phyloP scores from a whole-genome alignment of 805 yeast species.

The Lipomyces lipofer region DNA sequence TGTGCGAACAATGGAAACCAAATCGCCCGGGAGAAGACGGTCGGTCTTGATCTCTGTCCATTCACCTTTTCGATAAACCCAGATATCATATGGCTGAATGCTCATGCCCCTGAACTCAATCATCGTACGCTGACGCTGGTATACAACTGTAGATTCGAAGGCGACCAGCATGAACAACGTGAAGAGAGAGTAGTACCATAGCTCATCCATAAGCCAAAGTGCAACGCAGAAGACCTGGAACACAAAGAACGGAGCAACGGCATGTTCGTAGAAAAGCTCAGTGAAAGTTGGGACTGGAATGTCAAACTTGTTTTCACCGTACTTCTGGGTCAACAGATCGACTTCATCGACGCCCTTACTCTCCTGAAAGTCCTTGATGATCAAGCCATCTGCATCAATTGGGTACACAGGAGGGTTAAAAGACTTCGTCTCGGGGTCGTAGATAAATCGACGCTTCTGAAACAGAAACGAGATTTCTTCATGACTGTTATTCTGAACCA shows the following conservation, averaged over 20 bases:
- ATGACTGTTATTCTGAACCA: constrained; percentile 51
- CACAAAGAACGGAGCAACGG: constrained; percentile 96
- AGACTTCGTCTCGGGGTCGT: constrained; percentile 50
- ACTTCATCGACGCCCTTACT: constrained; percentile 52
- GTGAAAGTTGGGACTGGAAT: constrained; percentile 91
- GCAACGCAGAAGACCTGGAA: constrained; percentile 96
- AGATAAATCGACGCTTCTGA: constrained; percentile 89
- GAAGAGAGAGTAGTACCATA: constrained; percentile 93
- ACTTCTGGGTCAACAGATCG: constrained; percentile 52
- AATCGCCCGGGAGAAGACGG: constrained; percentile 84
- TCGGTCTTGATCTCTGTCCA: constrained; percentile 75
- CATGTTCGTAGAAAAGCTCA: constrained; percentile 94
- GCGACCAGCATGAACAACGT: constrained; percentile 88
- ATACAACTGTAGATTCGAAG: constrained; percentile 92
- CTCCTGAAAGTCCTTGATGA: constrained; percentile 49
- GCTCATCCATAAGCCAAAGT: constrained; percentile 92
- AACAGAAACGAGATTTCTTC: constrained; percentile 71
- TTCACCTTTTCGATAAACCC: constrained; percentile 64
- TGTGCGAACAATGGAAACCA: constrained; percentile 66
- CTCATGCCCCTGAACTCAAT: constrained; percentile 97
- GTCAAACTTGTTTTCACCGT: constrained; percentile 86
- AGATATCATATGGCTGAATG: constrained; percentile 81
- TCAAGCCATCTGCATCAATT: constrained; percentile 44
- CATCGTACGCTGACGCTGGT: constrained; percentile 93
- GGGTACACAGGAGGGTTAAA: constrained; percentile 81